Evolutionary conservation across 306 rosid species (phyloP).

Genomic region (Albizia julibrissin): DNA sequence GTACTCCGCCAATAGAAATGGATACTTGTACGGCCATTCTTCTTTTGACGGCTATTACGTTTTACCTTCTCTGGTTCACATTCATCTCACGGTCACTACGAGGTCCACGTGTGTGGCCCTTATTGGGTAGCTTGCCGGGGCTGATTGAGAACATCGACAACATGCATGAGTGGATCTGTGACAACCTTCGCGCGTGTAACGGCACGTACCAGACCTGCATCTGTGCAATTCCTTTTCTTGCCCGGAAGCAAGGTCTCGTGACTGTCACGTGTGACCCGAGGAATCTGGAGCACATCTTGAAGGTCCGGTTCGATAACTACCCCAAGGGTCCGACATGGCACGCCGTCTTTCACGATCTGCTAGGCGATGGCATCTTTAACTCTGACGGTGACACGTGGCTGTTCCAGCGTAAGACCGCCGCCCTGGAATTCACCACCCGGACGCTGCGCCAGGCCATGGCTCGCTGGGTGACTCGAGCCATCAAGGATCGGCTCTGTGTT

Average conservation of each 20-base stretch:
- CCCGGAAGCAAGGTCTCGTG: constrained; percentile 89
- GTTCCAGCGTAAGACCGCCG: constrained; percentile 91
- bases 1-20: constrained; percentile 38
- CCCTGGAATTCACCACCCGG: constrained; percentile 86
- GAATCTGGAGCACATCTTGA: constrained; percentile 83
- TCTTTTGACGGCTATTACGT: constrained; percentile 71
- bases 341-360: constrained; percentile 81
- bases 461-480: constrained; percentile 90
- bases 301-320: constrained; percentile 85
- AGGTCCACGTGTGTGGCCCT: constrained; percentile 92
- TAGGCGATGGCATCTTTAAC: constrained; percentile 88
- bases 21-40: constrained; percentile 69
- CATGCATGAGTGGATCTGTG: constrained; percentile 93
- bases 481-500: constrained; percentile 68
- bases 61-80: constrained; percentile 76
- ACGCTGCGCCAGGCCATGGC: constrained; percentile 96
- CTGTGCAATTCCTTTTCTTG: constrained; percentile 86
- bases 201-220: constrained; percentile 99
- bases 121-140: constrained; percentile 88
- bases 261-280: constrained; percentile 96
- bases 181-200: constrained; percentile 86
- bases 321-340: constrained; percentile 98
- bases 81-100: constrained; percentile 84
- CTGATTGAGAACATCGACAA: constrained; percentile 80
- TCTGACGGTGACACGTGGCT: constrained; percentile 95